Evolutionary conservation across 306 rosid species (phyloP).

Genomic region (Lablab purpureus): DNA sequence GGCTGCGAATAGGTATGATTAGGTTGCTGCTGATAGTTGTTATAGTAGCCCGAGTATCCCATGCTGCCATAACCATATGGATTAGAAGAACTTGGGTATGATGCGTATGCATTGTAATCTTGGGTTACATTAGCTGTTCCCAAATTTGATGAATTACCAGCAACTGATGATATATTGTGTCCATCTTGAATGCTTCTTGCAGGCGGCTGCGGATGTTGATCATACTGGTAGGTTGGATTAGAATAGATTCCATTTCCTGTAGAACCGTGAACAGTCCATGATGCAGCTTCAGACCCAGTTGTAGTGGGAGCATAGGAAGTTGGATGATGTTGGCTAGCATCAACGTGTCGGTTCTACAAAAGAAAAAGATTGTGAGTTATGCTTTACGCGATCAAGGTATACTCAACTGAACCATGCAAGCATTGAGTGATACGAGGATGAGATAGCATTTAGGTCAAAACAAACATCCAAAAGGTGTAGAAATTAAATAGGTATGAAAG

Average conservation of each 20-base stretch:
- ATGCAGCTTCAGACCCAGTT: slow-evolving; percentile 65
- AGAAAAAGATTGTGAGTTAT: slow-evolving; percentile 6
- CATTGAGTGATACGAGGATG: slow-evolving; percentile 20
- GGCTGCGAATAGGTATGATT: slow-evolving; percentile 90
- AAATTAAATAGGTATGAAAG: neutral
- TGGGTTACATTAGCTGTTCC: slow-evolving; percentile 88
- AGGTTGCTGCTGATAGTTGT: slow-evolving; percentile 90
- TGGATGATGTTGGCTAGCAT: slow-evolving; percentile 68
- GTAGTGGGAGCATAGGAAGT: slow-evolving; percentile 60
- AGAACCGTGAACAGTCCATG: slow-evolving; percentile 74
- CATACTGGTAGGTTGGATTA: slow-evolving; percentile 76
- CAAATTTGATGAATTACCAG: slow-evolving; percentile 87
- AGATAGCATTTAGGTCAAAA: slow-evolving; percentile 32
- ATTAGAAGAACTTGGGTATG: slow-evolving; percentile 83
- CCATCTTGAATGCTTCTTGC: slow-evolving; percentile 73
- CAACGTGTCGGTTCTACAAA: slow-evolving; percentile 67
- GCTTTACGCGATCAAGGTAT: slow-evolving; percentile 12
- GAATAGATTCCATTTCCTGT: slow-evolving; percentile 70
- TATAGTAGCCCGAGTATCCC: slow-evolving; percentile 85
- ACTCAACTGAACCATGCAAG: slow-evolving; percentile 3
- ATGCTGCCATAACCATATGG: slow-evolving; percentile 91
- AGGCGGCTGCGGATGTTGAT: slow-evolving; percentile 73
- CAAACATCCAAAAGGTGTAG: slow-evolving; percentile 13
- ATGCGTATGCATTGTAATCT: slow-evolving; percentile 84
- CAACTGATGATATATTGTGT: slow-evolving; percentile 64